Evolutionary conservation across 176 grass and related monocot genomes (phyloP), one percentile per base, ranked within the genome.

Genomic region (Carex scoparia): DNA sequence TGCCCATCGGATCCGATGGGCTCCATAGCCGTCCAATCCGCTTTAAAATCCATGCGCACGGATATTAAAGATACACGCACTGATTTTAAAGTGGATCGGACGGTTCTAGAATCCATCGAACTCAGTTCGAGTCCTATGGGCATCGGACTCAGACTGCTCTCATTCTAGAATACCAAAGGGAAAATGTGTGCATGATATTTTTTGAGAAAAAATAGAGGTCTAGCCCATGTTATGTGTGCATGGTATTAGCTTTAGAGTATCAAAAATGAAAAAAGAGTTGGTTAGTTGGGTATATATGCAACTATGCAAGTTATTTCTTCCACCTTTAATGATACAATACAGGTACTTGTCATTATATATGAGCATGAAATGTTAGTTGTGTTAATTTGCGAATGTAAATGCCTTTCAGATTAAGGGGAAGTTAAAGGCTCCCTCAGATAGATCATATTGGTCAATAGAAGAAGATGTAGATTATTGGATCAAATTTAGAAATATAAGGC

Each of bases 401-500:
- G 28, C 14, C 0, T 78, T 62, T 63, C 78, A 94, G 94, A 97
- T 94, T 9, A 75, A 60, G 72, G 94, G 92, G 49, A 92, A 86
- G 6, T 79, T 92, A 3, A 92, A 92, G 62, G 94, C 94, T 65
- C 84, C 94, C 38, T 84, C 87, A 40, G 77, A 97, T 10, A 89
- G 80, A 31, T 91, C 89, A 19, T 84, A 83, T 3, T 94, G 89
- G 90, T 78, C 59, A 78, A 0, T 54, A 82, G 7, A 53, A 62
- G 44, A 48, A 84, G 0, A 76, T 51, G 0, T 86, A 38, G 48
- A 54, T 57, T 78, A 81, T 7, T 97, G 94, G 94, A 94, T 97
- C 77, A 75, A 66, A 28, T 97, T 97, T 70, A 85, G 81, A 30
- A 35, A 42, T 76, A 16, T 87, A 63, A 85, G 69, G 2, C 37